Evolutionary conservation across 2,329 filamentous ascomycete genomes (phyloP), one percentile per base, ranked within the genome.

Genomic region (Beauveria brongniartii): DNA sequence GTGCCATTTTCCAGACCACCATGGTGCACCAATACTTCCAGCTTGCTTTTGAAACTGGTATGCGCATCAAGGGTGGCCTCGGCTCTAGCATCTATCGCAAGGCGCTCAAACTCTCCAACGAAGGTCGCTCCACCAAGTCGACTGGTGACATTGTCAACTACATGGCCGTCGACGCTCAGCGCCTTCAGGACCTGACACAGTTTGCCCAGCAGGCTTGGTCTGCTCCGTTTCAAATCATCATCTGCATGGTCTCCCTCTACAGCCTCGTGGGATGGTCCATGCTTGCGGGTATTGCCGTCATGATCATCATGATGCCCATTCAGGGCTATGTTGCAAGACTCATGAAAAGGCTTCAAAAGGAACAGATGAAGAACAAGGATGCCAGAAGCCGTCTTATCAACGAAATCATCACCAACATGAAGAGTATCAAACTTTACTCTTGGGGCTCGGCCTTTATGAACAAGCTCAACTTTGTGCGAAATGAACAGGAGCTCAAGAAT

Each of bases 351-450:
- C 78, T 99, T 68, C 95, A 99, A 72, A 95, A 97, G 75, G 81
- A 87, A 65, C 94, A 99, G 77, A 99, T 99, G 94, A 96, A 95
- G 80, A 97, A 97, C 78, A 99, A 99, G 77, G 94, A 99, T 69
- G 84, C 92, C 44, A 86, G 94, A 70, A 96, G 92, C 52, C 86
- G 93, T 55, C 78, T 99, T 62, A 97, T 97, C 80, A 95, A 93
- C 7, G 94, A 99, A 74, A 99, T 99, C 66, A 80, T 99, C 70
- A 97, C 95, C 80, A 97, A 97, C 76, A 99, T 99, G 90, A 99
- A 99, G 80, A 96, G 92, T 71, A 94, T 99, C 79, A 99, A 99
- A 78, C 84, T 99, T 22, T 99, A 97, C 72, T 94, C 94, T 34
- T 99, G 94, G 94, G 93, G 92, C 37, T 89, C 88, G 34, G 93